phyloP scores from a whole-genome alignment of 805 yeast species.

The Huiozyma sinensis region DNA sequence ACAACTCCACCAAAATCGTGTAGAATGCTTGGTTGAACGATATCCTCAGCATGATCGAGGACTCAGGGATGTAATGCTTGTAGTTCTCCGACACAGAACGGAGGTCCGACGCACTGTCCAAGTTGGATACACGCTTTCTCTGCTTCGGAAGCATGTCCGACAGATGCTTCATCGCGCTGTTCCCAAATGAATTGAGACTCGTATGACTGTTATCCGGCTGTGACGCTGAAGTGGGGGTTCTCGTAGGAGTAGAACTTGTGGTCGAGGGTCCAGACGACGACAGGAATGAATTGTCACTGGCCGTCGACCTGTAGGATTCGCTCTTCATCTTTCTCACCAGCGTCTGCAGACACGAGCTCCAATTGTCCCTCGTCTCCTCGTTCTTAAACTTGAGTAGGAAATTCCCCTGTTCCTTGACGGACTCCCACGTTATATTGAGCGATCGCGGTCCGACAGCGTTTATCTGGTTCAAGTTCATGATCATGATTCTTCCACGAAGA shows the following conservation, averaged over 20 bases:
- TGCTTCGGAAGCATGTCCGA: slow-evolving; percentile 23
- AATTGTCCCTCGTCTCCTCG: slow-evolving; percentile 73
- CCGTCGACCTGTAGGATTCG: slow-evolving; percentile 23
- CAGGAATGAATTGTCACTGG: slow-evolving; percentile 20
- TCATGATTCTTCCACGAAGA: slow-evolving; percentile 72
- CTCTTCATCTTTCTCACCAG: slow-evolving; percentile 25
- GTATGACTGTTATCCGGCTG: slow-evolving; percentile 11
- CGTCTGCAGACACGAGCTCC: slow-evolving; percentile 58
- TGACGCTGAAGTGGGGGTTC: slow-evolving; percentile 1
- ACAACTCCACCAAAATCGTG: slow-evolving; percentile 50
- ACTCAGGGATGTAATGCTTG: slow-evolving; percentile 30
- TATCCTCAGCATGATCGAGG: slow-evolving; percentile 32
- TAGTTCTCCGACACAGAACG: slow-evolving; percentile 33
- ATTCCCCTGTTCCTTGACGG: slow-evolving; percentile 76
- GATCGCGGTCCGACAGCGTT: slow-evolving; percentile 40
- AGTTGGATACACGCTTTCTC: slow-evolving; percentile 7
- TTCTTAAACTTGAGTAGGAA: slow-evolving; percentile 72
- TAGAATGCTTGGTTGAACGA: slow-evolving; percentile 43
- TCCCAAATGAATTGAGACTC: slow-evolving; percentile 19
- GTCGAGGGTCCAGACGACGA: slow-evolving; percentile 11
- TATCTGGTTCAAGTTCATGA: slow-evolving; percentile 51
- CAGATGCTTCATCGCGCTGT: slow-evolving; percentile 16
- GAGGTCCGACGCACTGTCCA: slow-evolving; percentile 22
- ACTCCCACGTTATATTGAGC: slow-evolving; percentile 68
- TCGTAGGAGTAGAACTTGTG: no score